A percentile compares a stretch with the other conserved stretches of the same genome.
phyloP scores from a whole-genome alignment of 2,329 filamentous ascomycete genomes.

The Aureobasidium sp. region DNA sequence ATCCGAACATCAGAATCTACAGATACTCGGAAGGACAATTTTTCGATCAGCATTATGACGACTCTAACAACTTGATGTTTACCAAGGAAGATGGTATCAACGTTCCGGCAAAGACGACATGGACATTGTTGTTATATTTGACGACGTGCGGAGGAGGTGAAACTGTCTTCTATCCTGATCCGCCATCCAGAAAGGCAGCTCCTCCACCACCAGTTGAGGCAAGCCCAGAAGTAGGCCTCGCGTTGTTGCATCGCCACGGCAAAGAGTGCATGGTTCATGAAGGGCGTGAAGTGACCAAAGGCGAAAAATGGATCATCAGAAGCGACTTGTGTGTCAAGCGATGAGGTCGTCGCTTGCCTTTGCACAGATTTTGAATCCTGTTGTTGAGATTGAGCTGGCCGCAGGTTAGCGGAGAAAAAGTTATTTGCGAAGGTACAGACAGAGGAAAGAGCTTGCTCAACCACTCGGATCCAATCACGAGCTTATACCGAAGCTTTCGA shows the following conservation, averaged over 20 bases:
- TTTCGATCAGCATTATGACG: slow-evolving; percentile 91
- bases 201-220: slow-evolving; percentile 58
- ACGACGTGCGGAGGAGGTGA: slow-evolving; percentile 79
- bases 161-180: slow-evolving; percentile 79
- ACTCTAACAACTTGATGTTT: slow-evolving; percentile 65
- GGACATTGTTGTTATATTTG: slow-evolving; percentile 84
- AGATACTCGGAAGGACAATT: slow-evolving; percentile 79
- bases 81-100: slow-evolving; percentile 34
- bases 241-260: slow-evolving; percentile 80
- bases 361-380: neutral
- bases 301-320: slow-evolving; percentile 86
- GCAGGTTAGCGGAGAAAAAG: neutral
- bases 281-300: slow-evolving; percentile 65
- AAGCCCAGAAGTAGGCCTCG: slow-evolving; percentile 71
- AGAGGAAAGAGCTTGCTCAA: neutral
- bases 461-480: too few species aligned
- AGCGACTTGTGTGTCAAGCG: slow-evolving; percentile 67
- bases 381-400: neutral
- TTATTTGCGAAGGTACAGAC: neutral
- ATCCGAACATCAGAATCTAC: slow-evolving; percentile 83
- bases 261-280: slow-evolving; percentile 86
- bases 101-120: slow-evolving; percentile 63
- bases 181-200: slow-evolving; percentile 30
- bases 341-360: slow-evolving; percentile 19
- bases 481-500: too few species aligned